Conservation (phyloP, 176 grass and related monocot species). For the Oryza punctata region DNA sequence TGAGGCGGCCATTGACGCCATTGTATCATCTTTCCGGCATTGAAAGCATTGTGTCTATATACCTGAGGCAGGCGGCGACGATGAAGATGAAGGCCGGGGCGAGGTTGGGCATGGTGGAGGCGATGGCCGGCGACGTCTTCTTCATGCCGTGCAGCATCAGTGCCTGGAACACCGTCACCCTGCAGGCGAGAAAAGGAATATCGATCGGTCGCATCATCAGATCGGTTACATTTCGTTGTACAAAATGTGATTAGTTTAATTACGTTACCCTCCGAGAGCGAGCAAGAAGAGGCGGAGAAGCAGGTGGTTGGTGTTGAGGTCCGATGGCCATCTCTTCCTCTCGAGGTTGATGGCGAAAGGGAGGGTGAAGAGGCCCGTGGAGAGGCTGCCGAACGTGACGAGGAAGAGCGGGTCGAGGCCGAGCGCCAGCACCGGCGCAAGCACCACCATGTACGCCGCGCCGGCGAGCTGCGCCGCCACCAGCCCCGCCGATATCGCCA, state of each 20-base stretch:
- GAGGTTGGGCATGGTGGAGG: constrained; percentile 73
- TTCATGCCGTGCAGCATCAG: constrained; percentile 68
- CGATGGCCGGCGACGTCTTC: constrained; percentile 75
- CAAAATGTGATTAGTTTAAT: too few species aligned
- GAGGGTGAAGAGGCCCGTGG: constrained; percentile 49
- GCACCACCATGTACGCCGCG: constrained; percentile 70
- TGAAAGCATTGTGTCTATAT: too few species aligned
- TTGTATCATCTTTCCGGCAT: too few species aligned
- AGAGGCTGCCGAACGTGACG: constrained; percentile 65
- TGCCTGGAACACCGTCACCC: constrained; percentile 62
- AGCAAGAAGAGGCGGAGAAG: constrained; percentile 56
- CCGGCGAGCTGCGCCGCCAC: constrained; percentile 62
- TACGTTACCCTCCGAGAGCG: constrained; percentile 75
- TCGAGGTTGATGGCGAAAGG: constrained; percentile 63
- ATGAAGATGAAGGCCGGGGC: constrained; percentile 76
- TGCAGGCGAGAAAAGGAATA: background rate
- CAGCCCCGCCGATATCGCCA: constrained; percentile 56
- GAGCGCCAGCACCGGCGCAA: constrained; percentile 62
- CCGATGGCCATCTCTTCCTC: constrained; percentile 71
- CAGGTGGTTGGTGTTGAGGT: constrained; percentile 37
- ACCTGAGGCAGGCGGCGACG: constrained; percentile 47
- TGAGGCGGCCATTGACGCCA: too few species aligned
- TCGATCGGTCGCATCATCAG: too few species aligned
- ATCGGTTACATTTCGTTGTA: too few species aligned
- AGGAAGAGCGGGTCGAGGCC: constrained; percentile 75